Evolutionary conservation across 2,329 filamentous ascomycete species (phyloP).

Genomic region (Beauveria scarabaeidicola): DNA sequence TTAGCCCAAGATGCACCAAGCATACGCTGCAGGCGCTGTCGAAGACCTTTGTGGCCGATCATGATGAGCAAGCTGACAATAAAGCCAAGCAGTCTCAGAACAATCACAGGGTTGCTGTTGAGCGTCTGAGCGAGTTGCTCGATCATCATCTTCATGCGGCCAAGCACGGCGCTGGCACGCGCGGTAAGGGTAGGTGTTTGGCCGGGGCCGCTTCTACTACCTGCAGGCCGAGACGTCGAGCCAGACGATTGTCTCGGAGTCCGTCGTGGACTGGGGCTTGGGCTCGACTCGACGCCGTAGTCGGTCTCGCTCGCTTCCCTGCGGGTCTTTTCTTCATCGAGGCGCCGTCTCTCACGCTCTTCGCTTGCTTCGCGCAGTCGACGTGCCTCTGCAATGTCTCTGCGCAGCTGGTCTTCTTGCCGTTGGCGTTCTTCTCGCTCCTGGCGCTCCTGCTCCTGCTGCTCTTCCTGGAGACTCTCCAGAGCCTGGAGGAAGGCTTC

Average conservation of each 20-base stretch:
- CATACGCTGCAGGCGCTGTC: conserved; percentile 63
- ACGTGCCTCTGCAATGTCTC: conserved; percentile 49
- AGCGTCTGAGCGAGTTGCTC: conserved; percentile 42
- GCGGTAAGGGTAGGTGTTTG: conserved; percentile 31
- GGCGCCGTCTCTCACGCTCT: conserved; percentile 41
- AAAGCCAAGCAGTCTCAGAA: conserved; percentile 65
- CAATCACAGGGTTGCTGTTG: conserved; percentile 46
- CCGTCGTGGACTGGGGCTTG: conserved; percentile 13
- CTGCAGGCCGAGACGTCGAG: conserved; percentile 19
- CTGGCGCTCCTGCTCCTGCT: conserved; percentile 59
- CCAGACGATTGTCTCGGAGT: neutral
- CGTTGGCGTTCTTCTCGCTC: conserved; percentile 50
- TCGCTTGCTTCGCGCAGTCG: conserved; percentile 51
- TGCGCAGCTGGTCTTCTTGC: conserved; percentile 48
- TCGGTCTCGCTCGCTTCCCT: conserved; percentile 53
- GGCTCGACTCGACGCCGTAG: conserved; percentile 56
- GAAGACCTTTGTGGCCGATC: conserved; percentile 64
- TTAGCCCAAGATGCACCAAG: conserved; percentile 70
- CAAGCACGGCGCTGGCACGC: conserved; percentile 44
- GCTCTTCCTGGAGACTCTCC: conserved; percentile 76
- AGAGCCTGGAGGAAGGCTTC: conserved; percentile 84
- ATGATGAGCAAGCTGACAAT: conserved; percentile 69
- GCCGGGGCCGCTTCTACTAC: conserved; percentile 19
- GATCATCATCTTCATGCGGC: conserved; percentile 42
- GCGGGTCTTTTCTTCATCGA: conserved; percentile 45